Evolutionary conservation across 306 rosid genomes (phyloP).

Genomic region (Mimosa pudica): DNA sequence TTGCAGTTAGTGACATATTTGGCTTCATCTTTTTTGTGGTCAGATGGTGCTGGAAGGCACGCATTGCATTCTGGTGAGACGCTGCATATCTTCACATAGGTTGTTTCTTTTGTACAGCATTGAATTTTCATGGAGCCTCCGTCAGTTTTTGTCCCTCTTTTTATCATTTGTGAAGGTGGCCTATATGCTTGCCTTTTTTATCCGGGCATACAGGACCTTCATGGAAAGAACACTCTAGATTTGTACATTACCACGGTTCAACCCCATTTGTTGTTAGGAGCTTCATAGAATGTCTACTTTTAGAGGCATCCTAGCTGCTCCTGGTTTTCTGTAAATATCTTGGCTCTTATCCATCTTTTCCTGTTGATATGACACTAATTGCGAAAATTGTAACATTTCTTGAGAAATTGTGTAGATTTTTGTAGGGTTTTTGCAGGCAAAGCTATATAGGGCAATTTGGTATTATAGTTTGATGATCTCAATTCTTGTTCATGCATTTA

Average conservation of each 20-base stretch:
- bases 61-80: conserved; percentile 42
- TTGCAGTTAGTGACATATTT: conserved; percentile 17
- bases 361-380: conserved; percentile 17
- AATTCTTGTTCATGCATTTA: conserved; percentile 13
- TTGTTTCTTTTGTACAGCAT: conserved; percentile 70
- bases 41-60: conserved; percentile 51
- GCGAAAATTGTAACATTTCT: conserved; percentile 60
- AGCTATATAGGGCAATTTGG: conserved; percentile 26
- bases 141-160: conserved; percentile 24
- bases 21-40: conserved; percentile 17
- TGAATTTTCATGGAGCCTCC: conserved; percentile 59
- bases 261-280: conserved; percentile 37
- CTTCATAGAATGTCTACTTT: conserved; percentile 62
- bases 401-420: conserved; percentile 47
- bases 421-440: conserved; percentile 26
- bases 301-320: conserved; percentile 56
- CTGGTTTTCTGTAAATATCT: conserved; percentile 57
- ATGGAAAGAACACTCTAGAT: conserved; percentile 36
- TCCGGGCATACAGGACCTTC: conserved; percentile 48
- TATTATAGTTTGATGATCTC: not conserved
- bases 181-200: conserved; percentile 50
- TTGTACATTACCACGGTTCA: conserved; percentile 41
- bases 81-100: conserved; percentile 49
- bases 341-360: not conserved
- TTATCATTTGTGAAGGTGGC: conserved; percentile 54